Conservation (phyloP, 345 rosid species). For the Salix udensis region DNA sequence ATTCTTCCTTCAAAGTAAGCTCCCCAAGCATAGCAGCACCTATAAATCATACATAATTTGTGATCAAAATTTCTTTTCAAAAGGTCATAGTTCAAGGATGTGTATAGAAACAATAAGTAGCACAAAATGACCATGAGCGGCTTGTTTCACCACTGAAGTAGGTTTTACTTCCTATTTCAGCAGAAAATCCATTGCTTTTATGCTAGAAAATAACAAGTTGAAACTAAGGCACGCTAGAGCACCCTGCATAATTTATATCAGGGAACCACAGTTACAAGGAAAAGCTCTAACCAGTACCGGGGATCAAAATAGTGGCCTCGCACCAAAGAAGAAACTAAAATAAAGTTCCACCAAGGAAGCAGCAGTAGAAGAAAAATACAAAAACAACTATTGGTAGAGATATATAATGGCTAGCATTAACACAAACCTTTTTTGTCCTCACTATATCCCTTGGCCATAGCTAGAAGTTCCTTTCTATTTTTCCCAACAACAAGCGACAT, state of each 20-base stretch:
- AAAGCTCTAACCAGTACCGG: background rate
- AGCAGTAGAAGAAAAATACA: constrained; percentile 3
- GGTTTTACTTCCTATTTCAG: background rate
- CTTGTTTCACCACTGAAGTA: background rate
- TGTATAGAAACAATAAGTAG: background rate
- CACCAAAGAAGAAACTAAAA: background rate
- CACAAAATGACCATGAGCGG: background rate
- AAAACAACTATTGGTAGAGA: background rate
- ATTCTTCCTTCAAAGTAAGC: constrained; percentile 69
- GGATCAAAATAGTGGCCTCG: background rate
- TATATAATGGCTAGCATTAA: background rate
- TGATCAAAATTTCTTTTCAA: background rate
- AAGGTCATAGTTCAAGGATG: background rate
- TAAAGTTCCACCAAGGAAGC: background rate
- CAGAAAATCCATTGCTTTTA: background rate
- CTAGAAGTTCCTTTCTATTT: constrained; percentile 89
- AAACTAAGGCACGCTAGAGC: background rate
- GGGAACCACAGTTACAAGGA: background rate
- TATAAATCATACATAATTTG: constrained; percentile 21
- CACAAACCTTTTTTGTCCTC: constrained; percentile 84
- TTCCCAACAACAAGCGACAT: constrained; percentile 95
- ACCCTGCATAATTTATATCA: background rate
- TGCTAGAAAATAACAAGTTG: background rate
- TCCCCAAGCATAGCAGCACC: constrained; percentile 55
- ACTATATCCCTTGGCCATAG: constrained; percentile 85